phyloP scores from a whole-genome alignment of 2,329 filamentous ascomycete genomes.

The Colletotrichum sp. region DNA sequence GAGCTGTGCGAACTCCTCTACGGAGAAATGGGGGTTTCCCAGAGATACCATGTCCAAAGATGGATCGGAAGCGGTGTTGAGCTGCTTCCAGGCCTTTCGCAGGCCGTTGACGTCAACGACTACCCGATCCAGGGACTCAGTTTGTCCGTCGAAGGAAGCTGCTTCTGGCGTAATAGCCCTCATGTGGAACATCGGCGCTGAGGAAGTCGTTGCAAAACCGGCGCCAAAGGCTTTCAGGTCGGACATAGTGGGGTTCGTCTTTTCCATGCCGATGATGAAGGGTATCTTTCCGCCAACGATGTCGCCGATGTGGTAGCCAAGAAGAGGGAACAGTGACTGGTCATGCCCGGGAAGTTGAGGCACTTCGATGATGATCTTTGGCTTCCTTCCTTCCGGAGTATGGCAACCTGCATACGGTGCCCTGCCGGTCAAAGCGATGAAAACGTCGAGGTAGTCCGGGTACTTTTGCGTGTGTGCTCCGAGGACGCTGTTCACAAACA shows the following conservation, averaged over 20 bases:
- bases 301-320: conserved; percentile 42
- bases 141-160: background rate
- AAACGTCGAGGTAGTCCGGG: conserved; percentile 49
- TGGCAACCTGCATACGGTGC: conserved; percentile 51
- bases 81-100: background rate
- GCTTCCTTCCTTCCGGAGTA: conserved; percentile 17
- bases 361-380: conserved; percentile 35
- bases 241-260: conserved; percentile 23
- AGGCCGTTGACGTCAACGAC: background rate
- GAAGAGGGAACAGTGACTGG: conserved; percentile 40
- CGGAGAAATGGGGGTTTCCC: conserved; percentile 50
- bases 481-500: conserved; percentile 50
- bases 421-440: conserved; percentile 48
- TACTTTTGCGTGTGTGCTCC: conserved; percentile 50
- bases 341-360: conserved; percentile 39
- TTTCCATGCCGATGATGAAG: conserved; percentile 38
- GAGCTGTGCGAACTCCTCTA: conserved; percentile 38
- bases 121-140: background rate
- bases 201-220: conserved; percentile 46
- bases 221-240: conserved; percentile 49
- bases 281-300: conserved; percentile 36
- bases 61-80: background rate
- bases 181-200: conserved; percentile 50
- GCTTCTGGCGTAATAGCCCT: conserved; percentile 43
- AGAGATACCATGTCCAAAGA: conserved; percentile 43